Evolutionary conservation across 2,329 filamentous ascomycete species (phyloP), one percentile per base, ranked within the genome.

Genomic region (Pseudocercospora fijiensis): DNA sequence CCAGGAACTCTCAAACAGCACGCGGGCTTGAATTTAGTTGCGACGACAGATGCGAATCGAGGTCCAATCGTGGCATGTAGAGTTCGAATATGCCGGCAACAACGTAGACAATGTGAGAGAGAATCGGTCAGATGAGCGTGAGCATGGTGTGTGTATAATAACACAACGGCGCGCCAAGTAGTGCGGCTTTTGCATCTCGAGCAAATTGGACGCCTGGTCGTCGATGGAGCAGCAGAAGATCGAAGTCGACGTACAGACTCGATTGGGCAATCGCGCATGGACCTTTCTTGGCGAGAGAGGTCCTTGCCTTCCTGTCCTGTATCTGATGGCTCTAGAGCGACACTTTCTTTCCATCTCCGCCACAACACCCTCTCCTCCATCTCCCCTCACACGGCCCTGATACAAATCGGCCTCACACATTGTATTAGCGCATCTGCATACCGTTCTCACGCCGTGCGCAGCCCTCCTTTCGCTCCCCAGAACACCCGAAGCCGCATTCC

Each of bases 401-500:
- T 56, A 56, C 53, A 41, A 18, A 20, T 16, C 53, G 53, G 53
- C 28, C 53, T 56, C 28, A 26, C 53, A 18, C 28, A 33, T 26
- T 28, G 57, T 49, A 24, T 16, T 26, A 30, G 24, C 26, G 57
- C 41, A 58, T 13, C 18, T 49, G 37, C 49, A 49, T 30, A 58
- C 18, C 33, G 24, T 30, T 59, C 18, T 59, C 18, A 56, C 53
- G 53, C 28, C 28, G 28, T 22, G 53, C 53, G 27, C 53, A 56
- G 27, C 53, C 10, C 53, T 56, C 16, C 53, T 56, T 56, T 56
- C 26, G n/a, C 28, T 26, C 28, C n/a, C 18, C 18, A 26, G 16
- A 26, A 56, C 53, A n/a, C 30, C 53, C 53, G 53, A 41, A 56
- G 53, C 53, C 53, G 53, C 53, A 56, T 37, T 56, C 53, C 53